A percentile compares a stretch with the other conserved stretches of the same genome.
These are phyloP conservation scores for Sporothrix protearum DNA, from an alignment of 2,329 filamentous ascomycete genomes.

Conservation along the genomic window DNA sequence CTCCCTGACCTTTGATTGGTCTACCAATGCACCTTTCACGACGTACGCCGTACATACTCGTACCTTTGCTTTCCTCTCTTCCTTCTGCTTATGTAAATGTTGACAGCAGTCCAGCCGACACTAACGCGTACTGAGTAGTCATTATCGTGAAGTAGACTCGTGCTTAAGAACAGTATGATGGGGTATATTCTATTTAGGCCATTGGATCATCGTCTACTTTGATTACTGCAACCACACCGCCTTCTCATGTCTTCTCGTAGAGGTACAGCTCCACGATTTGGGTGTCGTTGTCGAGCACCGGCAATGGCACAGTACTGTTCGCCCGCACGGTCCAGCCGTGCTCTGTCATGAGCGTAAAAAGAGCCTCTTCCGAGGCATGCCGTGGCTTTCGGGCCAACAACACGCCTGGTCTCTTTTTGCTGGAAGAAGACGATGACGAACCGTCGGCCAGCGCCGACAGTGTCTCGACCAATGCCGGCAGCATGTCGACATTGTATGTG, in stretches of 20 bases:
- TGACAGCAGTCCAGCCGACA: background rate
- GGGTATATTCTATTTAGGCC: background rate
- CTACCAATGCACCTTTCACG: too few relatives aligned
- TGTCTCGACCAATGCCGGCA: slow-evolving; percentile 53
- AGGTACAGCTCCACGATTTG: slow-evolving; percentile 53
- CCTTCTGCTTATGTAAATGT: background rate
- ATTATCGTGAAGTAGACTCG: background rate
- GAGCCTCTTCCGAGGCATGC: slow-evolving; percentile 49
- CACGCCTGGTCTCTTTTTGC: slow-evolving; percentile 34
- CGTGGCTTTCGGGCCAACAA: slow-evolving; percentile 56
- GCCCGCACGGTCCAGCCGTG: slow-evolving; percentile 46
- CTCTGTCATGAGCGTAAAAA: slow-evolving; percentile 47
- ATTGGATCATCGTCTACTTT: background rate
- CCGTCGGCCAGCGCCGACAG: slow-evolving; percentile 47
- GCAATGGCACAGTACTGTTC: slow-evolving; percentile 43
- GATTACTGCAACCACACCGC: background rate
- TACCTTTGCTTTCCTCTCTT: background rate
- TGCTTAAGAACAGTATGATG: background rate
- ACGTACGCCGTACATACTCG: background rate
- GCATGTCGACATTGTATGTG: slow-evolving; percentile 58
- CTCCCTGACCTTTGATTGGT: background rate
- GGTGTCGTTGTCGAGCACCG: slow-evolving; percentile 43
- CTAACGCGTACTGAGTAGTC: too few relatives aligned
- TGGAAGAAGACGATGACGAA: slow-evolving; percentile 25
- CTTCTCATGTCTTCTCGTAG: slow-evolving; percentile 41